Evolutionary conservation across 306 rosid species (phyloP), one percentile per base, ranked within the genome.

Genomic region (Erythrophleum fordii): DNA sequence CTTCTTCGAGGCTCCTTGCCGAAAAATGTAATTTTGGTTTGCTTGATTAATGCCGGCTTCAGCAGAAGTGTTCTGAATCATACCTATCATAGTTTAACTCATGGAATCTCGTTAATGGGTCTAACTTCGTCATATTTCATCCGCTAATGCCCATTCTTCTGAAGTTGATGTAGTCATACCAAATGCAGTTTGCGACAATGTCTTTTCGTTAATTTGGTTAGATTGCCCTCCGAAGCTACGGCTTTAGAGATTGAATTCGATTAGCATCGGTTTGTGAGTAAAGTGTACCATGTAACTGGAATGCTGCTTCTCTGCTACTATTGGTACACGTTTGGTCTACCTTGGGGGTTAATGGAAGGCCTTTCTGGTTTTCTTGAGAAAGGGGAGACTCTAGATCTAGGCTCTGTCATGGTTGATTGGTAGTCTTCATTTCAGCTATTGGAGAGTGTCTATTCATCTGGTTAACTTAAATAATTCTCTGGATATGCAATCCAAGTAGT

Each of bases 21-120:
- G 64, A 78, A 88, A 78, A 85, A 92, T 92, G 98, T 92, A 87
- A 95, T 58, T 77, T 85, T 71, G 87, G 62, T 82, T 72, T 49
- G 78, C 85, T 85, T 52, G 48, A 56, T 86, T 77, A 42, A 85
- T 89, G 88, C 78, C 73, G 80, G 75, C 83, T 74, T 88, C 80
- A 85, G 80, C 79, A 66, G 20, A 66, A 76, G 68, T 86, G 78
- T 83, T 92, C 61, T 92, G 85, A 90, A 69, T 62, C 83, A 41
- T 75, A 73, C 72, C 77, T 72, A 34, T 29, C 60, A 52, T 72
- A 81, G 73, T 84, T 83, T 85, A 80, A 69, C 10, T 85, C 53
- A 87, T 90, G 97, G 90, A 82, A 82, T 89, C 85, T 90, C 97
- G 95, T 89, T 95, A 89, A 84, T 42, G 83, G 78, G 39, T 73